These are phyloP conservation scores for Mycena latifolia DNA, from an alignment of 768 basidiomycete genomes.

Conservation along the genomic window DNA sequence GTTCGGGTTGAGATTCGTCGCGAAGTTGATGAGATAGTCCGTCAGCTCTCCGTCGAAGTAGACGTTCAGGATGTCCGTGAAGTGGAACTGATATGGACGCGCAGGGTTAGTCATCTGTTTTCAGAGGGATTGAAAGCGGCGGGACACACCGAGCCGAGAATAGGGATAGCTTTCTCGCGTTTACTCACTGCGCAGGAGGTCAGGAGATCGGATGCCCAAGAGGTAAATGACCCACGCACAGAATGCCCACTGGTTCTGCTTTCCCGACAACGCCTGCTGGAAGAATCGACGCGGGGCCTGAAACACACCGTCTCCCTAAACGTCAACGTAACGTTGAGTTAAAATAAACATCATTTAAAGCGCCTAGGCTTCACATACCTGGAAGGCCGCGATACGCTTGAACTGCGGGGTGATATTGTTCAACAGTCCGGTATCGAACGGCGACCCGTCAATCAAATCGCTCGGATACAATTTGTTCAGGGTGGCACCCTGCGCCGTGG, in stretches of 20 bases:
- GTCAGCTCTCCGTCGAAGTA: constrained; percentile 57
- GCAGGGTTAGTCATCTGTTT: too few species aligned
- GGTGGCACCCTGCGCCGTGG: background rate
- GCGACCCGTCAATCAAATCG: constrained; percentile 30
- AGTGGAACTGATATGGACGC: constrained; percentile 62
- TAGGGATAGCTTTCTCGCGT: constrained; percentile 44
- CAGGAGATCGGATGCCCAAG: background rate
- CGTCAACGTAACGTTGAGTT: too few species aligned
- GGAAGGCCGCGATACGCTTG: constrained; percentile 38
- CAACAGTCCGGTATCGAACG: constrained; percentile 31
- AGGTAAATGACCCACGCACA: constrained; percentile 36
- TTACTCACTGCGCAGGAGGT: constrained; percentile 44
- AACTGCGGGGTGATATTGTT: constrained; percentile 36
- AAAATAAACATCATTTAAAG: too few species aligned
- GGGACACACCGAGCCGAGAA: constrained; percentile 22
- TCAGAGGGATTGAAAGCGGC: too few species aligned
- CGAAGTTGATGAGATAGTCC: constrained; percentile 62
- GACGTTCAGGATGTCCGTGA: constrained; percentile 55
- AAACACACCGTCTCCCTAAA: constrained; percentile 59
- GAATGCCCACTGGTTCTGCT: constrained; percentile 55
- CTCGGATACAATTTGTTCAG: constrained; percentile 28
- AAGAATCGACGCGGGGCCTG: constrained; percentile 65
- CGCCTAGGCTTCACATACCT: background rate
- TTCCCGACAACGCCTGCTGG: constrained; percentile 51
- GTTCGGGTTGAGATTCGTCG: constrained; percentile 59